Evolutionary conservation across 768 basidiomycete species (phyloP).

Genomic region (Dioszegia aurantiaca): DNA sequence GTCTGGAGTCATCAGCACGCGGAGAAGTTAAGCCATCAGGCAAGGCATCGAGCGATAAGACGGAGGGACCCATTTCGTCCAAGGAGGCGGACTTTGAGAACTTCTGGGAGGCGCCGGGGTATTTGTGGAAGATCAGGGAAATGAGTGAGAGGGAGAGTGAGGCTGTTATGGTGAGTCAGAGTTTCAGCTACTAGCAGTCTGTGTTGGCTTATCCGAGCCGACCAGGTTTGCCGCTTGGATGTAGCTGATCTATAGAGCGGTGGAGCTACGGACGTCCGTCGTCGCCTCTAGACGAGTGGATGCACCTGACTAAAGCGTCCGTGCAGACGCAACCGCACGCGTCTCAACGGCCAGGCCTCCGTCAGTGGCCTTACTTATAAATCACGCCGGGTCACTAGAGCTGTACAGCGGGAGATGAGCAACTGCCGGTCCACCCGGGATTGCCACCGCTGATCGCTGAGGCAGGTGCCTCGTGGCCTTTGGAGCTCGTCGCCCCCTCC

Average conservation of each 20-base stretch:
- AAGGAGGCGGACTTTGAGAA: constrained; percentile 48
- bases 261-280: constrained; percentile 42
- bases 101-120: constrained; percentile 51
- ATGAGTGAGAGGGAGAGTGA: constrained; percentile 49
- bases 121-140: constrained; percentile 44
- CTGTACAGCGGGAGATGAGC: no score
- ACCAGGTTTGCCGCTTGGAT: not conserved
- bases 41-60: constrained; percentile 9
- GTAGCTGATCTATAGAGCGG: constrained; percentile 31
- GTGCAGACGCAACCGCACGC: not conserved
- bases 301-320: not conserved
- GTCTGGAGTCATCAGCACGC: not conserved
- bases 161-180: constrained; percentile 51
- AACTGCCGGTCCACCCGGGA: no score
- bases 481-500: no score
- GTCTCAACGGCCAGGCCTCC: no score
- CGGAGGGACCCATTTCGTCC: constrained; percentile 7
- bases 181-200: not conserved
- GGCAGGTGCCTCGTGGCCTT: no score
- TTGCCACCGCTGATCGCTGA: no score
- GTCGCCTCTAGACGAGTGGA: constrained; percentile 18
- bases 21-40: constrained; percentile 1
- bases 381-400: no score
- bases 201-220: not conserved
- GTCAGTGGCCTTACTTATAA: no score